Evolutionary conservation across 768 basidiomycete species (phyloP).

Genomic region (Boletales sp.): DNA sequence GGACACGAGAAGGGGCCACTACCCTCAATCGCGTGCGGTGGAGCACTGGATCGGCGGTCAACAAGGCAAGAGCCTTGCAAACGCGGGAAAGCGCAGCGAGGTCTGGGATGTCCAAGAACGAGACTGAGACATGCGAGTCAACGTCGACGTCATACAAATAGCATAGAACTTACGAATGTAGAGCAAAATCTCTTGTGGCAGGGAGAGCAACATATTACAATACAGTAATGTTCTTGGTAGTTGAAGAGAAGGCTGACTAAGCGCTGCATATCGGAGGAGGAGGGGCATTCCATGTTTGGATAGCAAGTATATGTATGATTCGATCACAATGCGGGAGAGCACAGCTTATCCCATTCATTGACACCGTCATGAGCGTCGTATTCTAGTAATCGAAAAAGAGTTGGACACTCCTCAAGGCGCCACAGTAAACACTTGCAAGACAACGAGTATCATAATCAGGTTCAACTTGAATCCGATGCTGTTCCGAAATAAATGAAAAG

Average conservation of each 20-base stretch:
- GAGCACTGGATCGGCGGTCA: conserved; percentile 61
- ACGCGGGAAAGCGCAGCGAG: conserved; percentile 50
- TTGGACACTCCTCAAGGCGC: conserved; percentile 8
- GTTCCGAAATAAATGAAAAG: conserved; percentile 20
- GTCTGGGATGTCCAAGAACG: conserved; percentile 73
- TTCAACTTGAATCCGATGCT: conserved; percentile 26
- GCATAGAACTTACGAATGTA: conserved; percentile 48
- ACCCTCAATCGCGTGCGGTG: conserved; percentile 59
- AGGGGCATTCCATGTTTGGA: conserved; percentile 3
- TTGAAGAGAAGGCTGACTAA: not conserved
- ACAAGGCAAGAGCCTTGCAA: conserved; percentile 42
- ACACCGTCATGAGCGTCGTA: conserved; percentile 11
- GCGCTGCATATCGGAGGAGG: too few relatives aligned
- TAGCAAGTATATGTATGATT: not conserved
- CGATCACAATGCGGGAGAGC: conserved; percentile 7
- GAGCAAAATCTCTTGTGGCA: conserved; percentile 57
- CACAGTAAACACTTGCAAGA: conserved; percentile 17
- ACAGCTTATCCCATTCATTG: conserved; percentile 11
- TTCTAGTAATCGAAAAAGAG: conserved; percentile 19
- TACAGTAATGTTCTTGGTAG: not conserved
- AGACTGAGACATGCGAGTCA: conserved; percentile 39
- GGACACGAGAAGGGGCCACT: conserved; percentile 63
- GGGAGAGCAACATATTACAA: conserved; percentile 22
- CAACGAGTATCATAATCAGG: conserved; percentile 18
- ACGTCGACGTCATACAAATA: not conserved